Evolutionary conservation across 139 green algal genomes (phyloP).

Genomic region (Micromonas commoda): DNA sequence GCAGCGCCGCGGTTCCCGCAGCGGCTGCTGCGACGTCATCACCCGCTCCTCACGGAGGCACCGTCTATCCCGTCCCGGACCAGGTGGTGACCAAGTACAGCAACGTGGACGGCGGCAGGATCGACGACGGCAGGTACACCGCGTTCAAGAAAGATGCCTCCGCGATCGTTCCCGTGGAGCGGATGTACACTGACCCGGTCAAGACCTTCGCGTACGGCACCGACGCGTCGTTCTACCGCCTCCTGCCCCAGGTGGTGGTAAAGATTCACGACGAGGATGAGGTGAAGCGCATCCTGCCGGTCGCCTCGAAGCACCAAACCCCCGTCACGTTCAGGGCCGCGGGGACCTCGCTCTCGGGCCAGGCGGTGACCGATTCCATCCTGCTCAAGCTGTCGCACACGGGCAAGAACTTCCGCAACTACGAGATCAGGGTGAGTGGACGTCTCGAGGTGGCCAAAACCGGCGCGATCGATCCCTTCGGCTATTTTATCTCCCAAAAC

Average conservation of each 20-base stretch:
- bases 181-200: constrained; percentile 79
- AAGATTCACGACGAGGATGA: constrained; percentile 85
- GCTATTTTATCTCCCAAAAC: too few relatives aligned
- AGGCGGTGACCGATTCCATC: constrained; percentile 86
- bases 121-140: constrained; percentile 85
- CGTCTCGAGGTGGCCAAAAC: background rate
- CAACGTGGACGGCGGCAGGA: constrained; percentile 33
- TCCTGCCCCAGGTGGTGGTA: constrained; percentile 80
- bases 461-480: too few relatives aligned
- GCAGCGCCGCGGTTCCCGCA: background rate
- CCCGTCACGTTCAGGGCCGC: constrained; percentile 92
- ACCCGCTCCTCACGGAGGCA: constrained; percentile 10
- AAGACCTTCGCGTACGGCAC: constrained; percentile 91
- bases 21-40: too few relatives aligned
- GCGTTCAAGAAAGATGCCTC: constrained; percentile 63
- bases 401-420: constrained; percentile 91
- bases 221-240: constrained; percentile 88
- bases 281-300: constrained; percentile 72
- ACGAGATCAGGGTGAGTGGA: constrained; percentile 61
- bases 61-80: constrained; percentile 2
- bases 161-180: constrained; percentile 66
- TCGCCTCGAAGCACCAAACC: constrained; percentile 73
- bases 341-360: constrained; percentile 83
- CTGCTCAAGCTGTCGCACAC: constrained; percentile 93
- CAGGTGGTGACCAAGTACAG: background rate